Evolutionary conservation across 148 eudicot species (phyloP), one percentile per base, ranked within the genome.

Genomic region (Simmondsia chinensis): DNA sequence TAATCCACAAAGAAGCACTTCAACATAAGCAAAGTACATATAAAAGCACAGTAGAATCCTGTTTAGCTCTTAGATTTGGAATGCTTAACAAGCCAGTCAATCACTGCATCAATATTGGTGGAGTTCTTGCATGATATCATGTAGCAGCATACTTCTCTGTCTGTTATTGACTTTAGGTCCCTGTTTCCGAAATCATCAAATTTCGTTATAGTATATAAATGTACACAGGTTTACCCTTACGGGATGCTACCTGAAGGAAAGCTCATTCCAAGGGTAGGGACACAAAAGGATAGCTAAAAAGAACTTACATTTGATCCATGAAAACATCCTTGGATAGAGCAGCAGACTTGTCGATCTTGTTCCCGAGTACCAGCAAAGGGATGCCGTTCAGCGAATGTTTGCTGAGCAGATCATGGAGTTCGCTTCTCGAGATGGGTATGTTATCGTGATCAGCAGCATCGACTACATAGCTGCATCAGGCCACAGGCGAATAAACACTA

Each of bases 391-490:
- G 24, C 25, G 94, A 72, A 23, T 94, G 94, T 39, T 82, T 87
- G 21, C 53, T 62, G 60, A 87, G 55, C 36, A 87, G 86, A 32
- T 80, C 96, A 34, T 83, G 88, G 11, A 87, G 65, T 63, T 87
- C 96, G 22, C 78, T 70, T 45, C 63, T 60, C 26, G 94, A 36
- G 55, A 87, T 80, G 2, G 94, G 86, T 41, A 87, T 60, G 36
- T 82, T 72, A 63, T 87, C 96, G 54, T 85, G 59, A 59, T 87
- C 88, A 17, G 96, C 94, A 60, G 94, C 96, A 68, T 87, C 96
- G 57, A 82, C 96, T 21, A 87, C 96, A 46, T 82, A 87, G 51
- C 96, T 87, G 75, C 49, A 39, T 44, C n/a, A n/a, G n/a, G n/a
- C n/a, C n/a, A n/a, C n/a, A n/a, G n/a, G n/a, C n/a, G n/a, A n/a